These are phyloP conservation scores for Candida loeiensis DNA, from an alignment of 805 yeast species.

Conservation along the genomic window DNA sequence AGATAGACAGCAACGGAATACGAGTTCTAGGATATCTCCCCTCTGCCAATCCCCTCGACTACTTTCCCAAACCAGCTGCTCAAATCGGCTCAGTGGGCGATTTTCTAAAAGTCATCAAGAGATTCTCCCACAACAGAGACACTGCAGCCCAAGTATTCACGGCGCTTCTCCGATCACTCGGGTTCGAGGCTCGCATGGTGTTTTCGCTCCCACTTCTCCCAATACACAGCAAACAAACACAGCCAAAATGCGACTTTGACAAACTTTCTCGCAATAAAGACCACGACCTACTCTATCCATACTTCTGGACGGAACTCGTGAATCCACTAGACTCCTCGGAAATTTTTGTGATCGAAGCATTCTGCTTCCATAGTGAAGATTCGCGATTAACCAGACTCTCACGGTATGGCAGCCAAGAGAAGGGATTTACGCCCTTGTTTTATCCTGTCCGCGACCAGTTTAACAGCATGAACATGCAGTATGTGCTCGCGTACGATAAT, in stretches of 20 bases:
- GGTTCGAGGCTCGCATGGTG: conserved; percentile 28
- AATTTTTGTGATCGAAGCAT: conserved; percentile 25
- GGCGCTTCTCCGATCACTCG: conserved; percentile 24
- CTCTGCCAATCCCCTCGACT: conserved; percentile 11
- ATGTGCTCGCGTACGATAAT: conserved; percentile 22
- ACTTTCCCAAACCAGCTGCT: conserved; percentile 20
- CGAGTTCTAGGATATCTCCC: conserved; percentile 29
- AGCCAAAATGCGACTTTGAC: conserved; percentile 22
- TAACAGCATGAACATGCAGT: conserved; percentile 30
- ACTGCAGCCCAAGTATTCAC: conserved; percentile 33
- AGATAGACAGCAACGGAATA: conserved; percentile 27
- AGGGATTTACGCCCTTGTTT: conserved; percentile 15
- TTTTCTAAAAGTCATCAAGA: conserved; percentile 16
- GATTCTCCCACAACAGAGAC: conserved; percentile 30
- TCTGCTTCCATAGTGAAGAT: conserved; percentile 28
- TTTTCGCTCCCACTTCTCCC: conserved; percentile 29
- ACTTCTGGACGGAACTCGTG: conserved; percentile 35
- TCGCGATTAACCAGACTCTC: conserved; percentile 20
- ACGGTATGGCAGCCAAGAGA: conserved; percentile 10
- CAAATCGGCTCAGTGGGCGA: conserved; percentile 10
- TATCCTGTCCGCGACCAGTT: conserved; percentile 21
- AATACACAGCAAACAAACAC: conserved; percentile 12
- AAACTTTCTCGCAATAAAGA: conserved; percentile 24
- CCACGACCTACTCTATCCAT: conserved; percentile 32
- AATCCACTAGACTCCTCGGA: conserved; percentile 27